These are phyloP conservation scores for Murraya paniculata DNA, from an alignment of 345 rosid genomes.

Conservation along the genomic window DNA sequence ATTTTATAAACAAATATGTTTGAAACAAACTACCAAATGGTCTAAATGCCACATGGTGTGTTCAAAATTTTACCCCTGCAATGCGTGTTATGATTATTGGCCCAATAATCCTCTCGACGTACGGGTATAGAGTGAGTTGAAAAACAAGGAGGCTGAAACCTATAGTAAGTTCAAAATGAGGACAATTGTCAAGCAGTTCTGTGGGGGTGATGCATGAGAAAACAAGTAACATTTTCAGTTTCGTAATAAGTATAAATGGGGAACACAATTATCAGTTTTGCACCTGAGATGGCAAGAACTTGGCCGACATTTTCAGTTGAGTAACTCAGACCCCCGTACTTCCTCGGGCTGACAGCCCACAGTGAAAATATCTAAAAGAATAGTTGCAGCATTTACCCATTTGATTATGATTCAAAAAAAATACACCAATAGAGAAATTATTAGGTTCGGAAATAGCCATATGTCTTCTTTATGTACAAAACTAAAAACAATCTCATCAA, in stretches of 20 bases:
- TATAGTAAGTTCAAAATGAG: conserved; percentile 18
- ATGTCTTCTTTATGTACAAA: conserved; percentile 16
- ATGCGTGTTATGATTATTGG: conserved; percentile 49
- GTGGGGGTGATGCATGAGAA: conserved; percentile 2
- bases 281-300: conserved; percentile 79
- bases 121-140: conserved; percentile 63
- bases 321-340: conserved; percentile 67
- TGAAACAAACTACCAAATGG: neutral
- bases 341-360: conserved; percentile 85
- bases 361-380: conserved; percentile 62
- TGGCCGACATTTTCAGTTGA: conserved; percentile 63
- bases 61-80: conserved; percentile 51
- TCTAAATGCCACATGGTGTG: neutral
- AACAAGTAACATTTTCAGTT: no score
- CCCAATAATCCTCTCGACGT: conserved; percentile 60
- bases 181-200: conserved; percentile 2
- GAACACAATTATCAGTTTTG: neutral
- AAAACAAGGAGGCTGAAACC: conserved; percentile 79
- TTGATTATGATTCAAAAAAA: neutral
- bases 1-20: neutral
- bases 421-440: neutral
- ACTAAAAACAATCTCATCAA: neutral
- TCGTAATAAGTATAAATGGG: no score
- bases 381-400: neutral
- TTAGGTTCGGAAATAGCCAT: neutral